Evolutionary conservation across 148 eudicot genomes (phyloP).

Genomic region (Amaranthus cruentus): DNA sequence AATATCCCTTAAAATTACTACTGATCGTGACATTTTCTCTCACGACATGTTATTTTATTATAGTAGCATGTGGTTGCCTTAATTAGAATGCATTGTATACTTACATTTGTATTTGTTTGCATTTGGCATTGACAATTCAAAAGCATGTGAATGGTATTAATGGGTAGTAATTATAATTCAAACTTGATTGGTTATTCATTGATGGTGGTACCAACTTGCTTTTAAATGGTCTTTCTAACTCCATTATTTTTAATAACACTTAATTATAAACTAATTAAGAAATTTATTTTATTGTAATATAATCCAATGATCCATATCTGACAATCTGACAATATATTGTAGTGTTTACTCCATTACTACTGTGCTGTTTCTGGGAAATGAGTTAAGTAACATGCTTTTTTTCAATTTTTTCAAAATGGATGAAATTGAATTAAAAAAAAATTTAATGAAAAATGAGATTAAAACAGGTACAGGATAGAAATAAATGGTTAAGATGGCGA

Average conservation of each 20-base stretch:
- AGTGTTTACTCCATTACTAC: neutral
- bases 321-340: conserved; percentile 6
- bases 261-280: no score
- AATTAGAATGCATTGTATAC: neutral
- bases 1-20: no score
- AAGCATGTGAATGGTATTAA: conserved; percentile 16
- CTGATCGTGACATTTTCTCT: no score
- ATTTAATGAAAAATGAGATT: neutral
- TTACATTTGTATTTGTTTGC: neutral
- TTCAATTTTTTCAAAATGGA: neutral
- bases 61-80: conserved; percentile 21
- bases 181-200: conserved; percentile 1
- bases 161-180: neutral
- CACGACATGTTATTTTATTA: no score
- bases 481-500: no score
- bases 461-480: neutral
- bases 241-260: no score
- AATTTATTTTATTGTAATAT: neutral
- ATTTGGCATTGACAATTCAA: neutral
- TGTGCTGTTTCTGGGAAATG: conserved; percentile 1
- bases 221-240: conserved; percentile 8
- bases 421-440: no score
- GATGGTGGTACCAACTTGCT: conserved; percentile 18
- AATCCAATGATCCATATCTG: neutral
- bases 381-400: neutral